Percentiles rank a stretch among this genome's conserved stretches.
Conservation (phyloP, 2,329 filamentous ascomycete genomes). For the Clonostachys solani region DNA sequence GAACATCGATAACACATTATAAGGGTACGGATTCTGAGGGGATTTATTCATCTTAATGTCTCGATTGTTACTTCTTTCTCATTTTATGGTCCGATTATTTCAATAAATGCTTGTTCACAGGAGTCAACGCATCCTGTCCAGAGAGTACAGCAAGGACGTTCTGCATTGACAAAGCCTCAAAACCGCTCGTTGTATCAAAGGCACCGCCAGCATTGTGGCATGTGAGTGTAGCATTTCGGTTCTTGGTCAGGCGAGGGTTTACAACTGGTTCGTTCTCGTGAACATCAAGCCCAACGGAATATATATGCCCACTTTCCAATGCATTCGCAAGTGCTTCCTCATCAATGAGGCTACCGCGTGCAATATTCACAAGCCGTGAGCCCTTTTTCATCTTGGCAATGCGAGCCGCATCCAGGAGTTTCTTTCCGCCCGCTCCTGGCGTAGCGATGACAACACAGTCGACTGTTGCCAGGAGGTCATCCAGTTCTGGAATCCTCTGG, state of each 20-base stretch:
- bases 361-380: conserved; percentile 47
- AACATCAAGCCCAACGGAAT: conserved; percentile 8
- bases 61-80: too few species aligned
- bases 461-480: conserved; percentile 35
- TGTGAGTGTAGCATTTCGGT: conserved; percentile 35
- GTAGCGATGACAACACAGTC: conserved; percentile 50
- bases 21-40: too few species aligned
- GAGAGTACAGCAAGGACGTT: conserved; percentile 45
- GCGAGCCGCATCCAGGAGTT: conserved; percentile 32
- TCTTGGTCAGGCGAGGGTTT: conserved; percentile 24
- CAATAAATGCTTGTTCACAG: conserved; percentile 48
- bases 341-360: conserved; percentile 5
- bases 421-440: conserved; percentile 28
- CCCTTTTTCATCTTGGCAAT: conserved; percentile 45
- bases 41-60: too few species aligned
- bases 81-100: conserved; percentile 2
- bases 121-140: conserved; percentile 37
- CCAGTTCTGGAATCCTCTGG: conserved; percentile 35
- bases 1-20: too few species aligned
- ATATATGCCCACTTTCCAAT: conserved; percentile 5
- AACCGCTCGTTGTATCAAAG: conserved; percentile 47
- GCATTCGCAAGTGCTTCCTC: conserved; percentile 8
- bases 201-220: conserved; percentile 52
- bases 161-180: conserved; percentile 49
- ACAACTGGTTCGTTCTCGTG: conserved; percentile 24